Base-by-base conservation (phyloP, 2,329 filamentous ascomycete species). In the Pseudogymnoascus sp. region DNA sequence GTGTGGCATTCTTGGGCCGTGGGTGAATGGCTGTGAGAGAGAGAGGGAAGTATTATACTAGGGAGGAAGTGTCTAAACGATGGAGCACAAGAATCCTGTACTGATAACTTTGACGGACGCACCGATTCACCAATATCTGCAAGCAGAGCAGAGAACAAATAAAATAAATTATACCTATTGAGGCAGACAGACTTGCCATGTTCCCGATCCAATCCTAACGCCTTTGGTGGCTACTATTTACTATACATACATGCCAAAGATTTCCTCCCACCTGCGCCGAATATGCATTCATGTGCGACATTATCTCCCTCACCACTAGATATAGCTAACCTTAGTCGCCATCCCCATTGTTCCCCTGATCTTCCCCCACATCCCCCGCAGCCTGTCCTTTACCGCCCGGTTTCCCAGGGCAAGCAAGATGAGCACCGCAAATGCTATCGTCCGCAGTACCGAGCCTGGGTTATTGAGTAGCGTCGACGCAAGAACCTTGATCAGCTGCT, bases 251-350 rank as follows among this genome's bases (percentile, higher is more conserved):
- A 41, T 20, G 38, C 38, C 38, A 16, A 50, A 30, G 28, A 28
- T 11, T 14, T 14, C 43, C 9, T 20, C 39, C 43, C 14, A 50
- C 43, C 43, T 16, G 43, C 43, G 43, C 43, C 43, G 7, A 16
- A 50, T 50, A 50, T 50, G 43, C 43, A 16, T 30, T 50, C 43
- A 50, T 50, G 25, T 28, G 25, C 43, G 43, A 50, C 43, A 50
- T 50, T 61, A 61, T 7, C 25, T 5, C 39, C 11, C 59, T n/a
- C 4, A 9, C 12, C 33, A 61, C 43, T 75, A 97, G 63, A 99
- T 95, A 76, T 97, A 97, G 73, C 89, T 96, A 70, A 97, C 92
- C 78, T 97, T 97, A 65, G 95, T 89, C 2, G 93, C 94, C 93
- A 97, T 97, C 1, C 92, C 92, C 4, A 93, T 87, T 0, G 94